A percentile compares a stretch with the other conserved stretches of the same genome.
phyloP scores from a whole-genome alignment of 352 stramenopile genomes.

The Phytophthora podocarpi region DNA sequence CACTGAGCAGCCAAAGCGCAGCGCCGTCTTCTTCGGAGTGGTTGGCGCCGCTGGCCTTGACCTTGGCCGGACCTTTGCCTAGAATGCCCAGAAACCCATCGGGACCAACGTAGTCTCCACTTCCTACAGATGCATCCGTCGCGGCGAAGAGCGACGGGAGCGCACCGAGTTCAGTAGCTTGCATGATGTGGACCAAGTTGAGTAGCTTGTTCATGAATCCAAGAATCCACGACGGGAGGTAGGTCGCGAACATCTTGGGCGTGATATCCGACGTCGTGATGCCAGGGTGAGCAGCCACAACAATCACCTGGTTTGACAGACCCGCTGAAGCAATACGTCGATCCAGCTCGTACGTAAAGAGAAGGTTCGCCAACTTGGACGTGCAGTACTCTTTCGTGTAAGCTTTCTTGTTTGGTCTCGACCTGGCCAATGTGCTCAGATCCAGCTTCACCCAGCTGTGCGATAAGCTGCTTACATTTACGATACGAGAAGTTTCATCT shows the following conservation, averaged over 20 bases:
- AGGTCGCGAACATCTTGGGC: constrained; percentile 29
- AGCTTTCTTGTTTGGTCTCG: constrained; percentile 29
- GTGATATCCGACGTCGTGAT: constrained; percentile 37
- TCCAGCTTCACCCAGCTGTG: constrained; percentile 39
- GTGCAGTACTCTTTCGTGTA: constrained; percentile 55
- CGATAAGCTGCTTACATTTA: constrained; percentile 44
- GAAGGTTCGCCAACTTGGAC: constrained; percentile 52
- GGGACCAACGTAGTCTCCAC: constrained; percentile 33
- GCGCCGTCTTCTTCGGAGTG: constrained; percentile 32
- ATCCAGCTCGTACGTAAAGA: constrained; percentile 55
- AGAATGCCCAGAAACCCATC: constrained; percentile 36
- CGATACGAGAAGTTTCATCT: constrained; percentile 30
- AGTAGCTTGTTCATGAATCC: constrained; percentile 35
- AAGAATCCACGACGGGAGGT: constrained; percentile 30
- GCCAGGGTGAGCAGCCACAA: constrained; percentile 40
- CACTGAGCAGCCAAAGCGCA: constrained; percentile 44
- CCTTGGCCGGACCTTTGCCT: constrained; percentile 31
- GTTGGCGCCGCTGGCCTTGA: constrained; percentile 35
- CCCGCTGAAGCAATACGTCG: constrained; percentile 34
- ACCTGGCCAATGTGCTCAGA: constrained; percentile 33
- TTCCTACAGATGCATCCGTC: constrained; percentile 25
- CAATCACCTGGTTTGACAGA: constrained; percentile 30
- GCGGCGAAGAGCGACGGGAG: constrained; percentile 40
- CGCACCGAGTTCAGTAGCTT: constrained; percentile 34
- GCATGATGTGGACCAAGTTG: constrained; percentile 38